Evolutionary conservation across 176 grass and related monocot genomes (phyloP).

Genomic region (Cenchrus fungigraminus): DNA sequence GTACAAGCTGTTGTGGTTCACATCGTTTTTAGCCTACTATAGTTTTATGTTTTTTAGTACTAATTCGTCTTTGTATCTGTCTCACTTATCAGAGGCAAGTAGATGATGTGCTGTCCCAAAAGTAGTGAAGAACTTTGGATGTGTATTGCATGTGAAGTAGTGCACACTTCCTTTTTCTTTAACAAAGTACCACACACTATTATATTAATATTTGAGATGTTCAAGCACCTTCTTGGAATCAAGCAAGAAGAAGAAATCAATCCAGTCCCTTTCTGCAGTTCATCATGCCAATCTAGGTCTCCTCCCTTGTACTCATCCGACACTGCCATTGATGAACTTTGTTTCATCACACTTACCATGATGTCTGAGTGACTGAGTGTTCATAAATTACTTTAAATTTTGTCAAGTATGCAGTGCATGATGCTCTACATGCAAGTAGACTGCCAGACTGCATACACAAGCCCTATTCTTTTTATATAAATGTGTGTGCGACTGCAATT

Average conservation of each 20-base stretch:
- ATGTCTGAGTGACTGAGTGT: too few species aligned
- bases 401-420: too few species aligned
- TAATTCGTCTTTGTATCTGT: neutral
- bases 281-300: too few species aligned
- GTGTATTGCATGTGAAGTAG: neutral
- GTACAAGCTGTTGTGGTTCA: neutral
- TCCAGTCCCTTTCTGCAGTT: neutral
- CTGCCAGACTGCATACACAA: neutral
- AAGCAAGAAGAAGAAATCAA: neutral
- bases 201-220: neutral
- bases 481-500: neutral
- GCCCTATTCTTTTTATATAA: neutral
- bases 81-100: neutral
- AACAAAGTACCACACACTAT: neutral
- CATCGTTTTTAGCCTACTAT: neutral
- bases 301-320: too few species aligned
- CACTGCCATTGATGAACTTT: too few species aligned
- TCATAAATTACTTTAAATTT: too few species aligned
- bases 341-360: too few species aligned
- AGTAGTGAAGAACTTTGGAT: neutral
- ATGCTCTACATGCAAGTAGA: too few species aligned
- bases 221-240: neutral
- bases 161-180: neutral
- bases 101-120: slow-evolving; percentile 5
- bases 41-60: neutral